Base-by-base conservation (phyloP, 106 monocot species). In the Xerophyta viscosa region DNA sequence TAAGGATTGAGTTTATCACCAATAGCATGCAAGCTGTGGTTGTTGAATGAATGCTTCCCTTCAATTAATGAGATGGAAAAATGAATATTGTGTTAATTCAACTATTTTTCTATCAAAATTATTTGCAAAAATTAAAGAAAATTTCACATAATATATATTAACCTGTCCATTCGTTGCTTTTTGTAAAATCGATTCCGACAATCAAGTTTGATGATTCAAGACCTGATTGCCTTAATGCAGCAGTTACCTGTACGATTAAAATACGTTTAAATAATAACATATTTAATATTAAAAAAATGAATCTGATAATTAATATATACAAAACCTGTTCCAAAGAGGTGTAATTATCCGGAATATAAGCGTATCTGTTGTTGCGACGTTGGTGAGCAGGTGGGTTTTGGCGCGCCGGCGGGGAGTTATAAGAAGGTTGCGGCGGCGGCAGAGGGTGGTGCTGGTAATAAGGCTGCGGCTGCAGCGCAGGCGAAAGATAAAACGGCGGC, bases 91-190 rank as follows among this genome's bases (percentile, higher is more conserved):
- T 17, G 15, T 8, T 3, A 14, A 14, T 44, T 17, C 14, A 9
- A 44, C 43, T 14, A 4, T 44, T 4, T 44, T 44, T 44, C 6
- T 45, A 26, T 19, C 24, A 14, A 4, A 56, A 8, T 20, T 15
- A 17, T 15, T 19, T 6, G 20, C 24, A 36, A 7, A 46, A 24
- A 33, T 23, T 18, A 13, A 7, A 26, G 10, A 6, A 20, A 46
- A 26, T 2, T 17, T 8, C 7, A 29, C 27, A 29, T 28, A 30
- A 17, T 44, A 26, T 29, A 41, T 20, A 48, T 37, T 11, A 42
- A 82, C 81, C 81, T 68, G 82, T 72, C 82, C 82, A 82, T 41
- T 82, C 82, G n/a, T 82, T 87, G 65, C 87, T 87, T 63, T 79
- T 87, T 25, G 87, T 87, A 58, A 87, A 86, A 50, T 86, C 81